These are phyloP conservation scores for Fusarium musae DNA, from an alignment of 2,329 filamentous ascomycete genomes.

Conservation along the genomic window DNA sequence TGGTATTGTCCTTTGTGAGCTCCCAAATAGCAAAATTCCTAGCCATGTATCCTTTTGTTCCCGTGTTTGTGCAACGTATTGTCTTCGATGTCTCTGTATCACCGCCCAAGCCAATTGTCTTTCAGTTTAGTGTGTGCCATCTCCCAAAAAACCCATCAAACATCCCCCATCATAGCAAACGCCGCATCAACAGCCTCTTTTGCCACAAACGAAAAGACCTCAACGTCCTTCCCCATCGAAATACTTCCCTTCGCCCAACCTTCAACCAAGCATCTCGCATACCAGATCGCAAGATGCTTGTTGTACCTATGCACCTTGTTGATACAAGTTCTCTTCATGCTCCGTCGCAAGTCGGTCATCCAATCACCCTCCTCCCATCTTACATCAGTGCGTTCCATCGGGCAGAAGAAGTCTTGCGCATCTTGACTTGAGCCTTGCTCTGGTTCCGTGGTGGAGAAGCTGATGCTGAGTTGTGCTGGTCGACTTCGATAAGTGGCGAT, in stretches of 20 bases:
- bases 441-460: conserved; percentile 43
- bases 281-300: conserved; percentile 49
- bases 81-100: not conserved
- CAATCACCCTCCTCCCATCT: conserved; percentile 41
- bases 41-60: not conserved
- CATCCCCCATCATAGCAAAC: conserved; percentile 38
- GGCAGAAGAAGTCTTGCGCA: conserved; percentile 38
- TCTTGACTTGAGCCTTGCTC: not conserved
- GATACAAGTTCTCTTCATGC: conserved; percentile 39
- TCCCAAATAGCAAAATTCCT: not conserved
- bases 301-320: conserved; percentile 46
- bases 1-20: not conserved
- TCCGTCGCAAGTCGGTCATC: conserved; percentile 28
- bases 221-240: conserved; percentile 34
- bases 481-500: conserved; percentile 43
- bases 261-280: conserved; percentile 38
- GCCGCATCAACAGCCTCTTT: conserved; percentile 31
- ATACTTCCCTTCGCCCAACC: conserved; percentile 44
- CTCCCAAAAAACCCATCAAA: not conserved
- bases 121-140: not conserved
- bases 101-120: not conserved
- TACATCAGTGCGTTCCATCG: conserved; percentile 44
- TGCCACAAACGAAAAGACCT: conserved; percentile 40
- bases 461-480: conserved; percentile 44
- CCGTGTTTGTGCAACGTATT: rapidly evolving